These are phyloP conservation scores for Sporopachydermia quercuum DNA, from an alignment of 805 yeast genomes.

Conservation along the genomic window DNA sequence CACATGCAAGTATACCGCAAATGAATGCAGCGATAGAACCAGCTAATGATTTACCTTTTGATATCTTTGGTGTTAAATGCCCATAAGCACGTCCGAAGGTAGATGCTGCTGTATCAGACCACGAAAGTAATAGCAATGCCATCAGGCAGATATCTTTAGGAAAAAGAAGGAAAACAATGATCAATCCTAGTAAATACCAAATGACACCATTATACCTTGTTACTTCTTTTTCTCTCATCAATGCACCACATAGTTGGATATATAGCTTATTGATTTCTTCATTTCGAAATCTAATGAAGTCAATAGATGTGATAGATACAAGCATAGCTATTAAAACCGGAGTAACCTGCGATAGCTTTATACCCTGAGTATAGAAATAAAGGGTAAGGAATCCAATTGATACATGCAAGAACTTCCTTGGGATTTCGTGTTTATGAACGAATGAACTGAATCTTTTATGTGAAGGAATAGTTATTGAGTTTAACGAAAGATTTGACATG, in stretches of 20 bases:
- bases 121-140: slow-evolving; percentile 68
- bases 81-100: slow-evolving; percentile 84
- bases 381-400: slow-evolving; percentile 77
- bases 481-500: not conserved
- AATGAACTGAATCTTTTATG: slow-evolving; percentile 17
- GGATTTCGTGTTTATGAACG: slow-evolving; percentile 70
- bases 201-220: slow-evolving; percentile 66
- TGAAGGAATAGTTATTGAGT: not conserved
- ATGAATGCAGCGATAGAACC: slow-evolving; percentile 80
- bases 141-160: slow-evolving; percentile 73
- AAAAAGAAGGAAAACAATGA: slow-evolving; percentile 50
- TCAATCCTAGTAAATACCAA: slow-evolving; percentile 73
- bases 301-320: slow-evolving; percentile 41
- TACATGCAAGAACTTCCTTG: slow-evolving; percentile 78
- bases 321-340: slow-evolving; percentile 44
- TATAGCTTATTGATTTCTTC: slow-evolving; percentile 51
- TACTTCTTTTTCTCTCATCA: slow-evolving; percentile 77
- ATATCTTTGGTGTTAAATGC: slow-evolving; percentile 62
- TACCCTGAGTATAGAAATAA: slow-evolving; percentile 51
- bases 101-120: slow-evolving; percentile 98
- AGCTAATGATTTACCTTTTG: slow-evolving; percentile 68
- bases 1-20: slow-evolving; percentile 55
- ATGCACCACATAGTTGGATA: slow-evolving; percentile 54
- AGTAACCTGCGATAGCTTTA: slow-evolving; percentile 40
- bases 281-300: slow-evolving; percentile 48